Evolutionary conservation across 164 flowering plant genomes (phyloP).

Genomic region (Stephania cephalantha): DNA sequence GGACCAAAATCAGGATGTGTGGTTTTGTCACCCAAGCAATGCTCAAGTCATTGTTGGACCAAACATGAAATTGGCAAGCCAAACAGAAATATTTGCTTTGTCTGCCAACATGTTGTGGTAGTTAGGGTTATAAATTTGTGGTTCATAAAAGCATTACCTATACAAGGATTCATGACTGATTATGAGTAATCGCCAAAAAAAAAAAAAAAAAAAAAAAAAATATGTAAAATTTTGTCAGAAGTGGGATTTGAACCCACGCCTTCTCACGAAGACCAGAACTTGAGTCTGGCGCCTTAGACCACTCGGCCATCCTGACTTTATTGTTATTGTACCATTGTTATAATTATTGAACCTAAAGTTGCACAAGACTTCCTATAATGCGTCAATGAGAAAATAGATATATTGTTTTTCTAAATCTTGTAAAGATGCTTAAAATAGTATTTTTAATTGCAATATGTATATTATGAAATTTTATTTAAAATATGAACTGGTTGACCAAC

Average conservation of each 20-base stretch:
- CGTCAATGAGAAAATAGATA: too few relatives aligned
- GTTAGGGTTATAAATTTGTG: not conserved
- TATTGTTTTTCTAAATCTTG: too few relatives aligned
- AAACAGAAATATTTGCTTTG: not conserved
- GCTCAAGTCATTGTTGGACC: not conserved
- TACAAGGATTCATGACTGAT: not conserved
- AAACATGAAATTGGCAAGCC: not conserved
- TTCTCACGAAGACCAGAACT: slow-evolving; percentile 78
- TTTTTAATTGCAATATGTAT: too few relatives aligned
- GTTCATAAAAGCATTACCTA: not conserved
- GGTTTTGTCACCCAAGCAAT: not conserved
- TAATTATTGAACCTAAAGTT: too few relatives aligned
- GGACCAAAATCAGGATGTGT: not conserved
- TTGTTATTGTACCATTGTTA: too few relatives aligned
- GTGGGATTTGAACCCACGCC: slow-evolving; percentile 78
- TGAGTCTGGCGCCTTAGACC: slow-evolving; percentile 98
- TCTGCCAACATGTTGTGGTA: not conserved
- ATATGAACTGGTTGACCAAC: too few relatives aligned
- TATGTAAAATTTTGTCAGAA: slow-evolving; percentile 27
- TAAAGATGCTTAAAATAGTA: too few relatives aligned
- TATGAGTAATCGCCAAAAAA: not conserved
- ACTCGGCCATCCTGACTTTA: slow-evolving; percentile 79
- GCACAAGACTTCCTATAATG: too few relatives aligned
- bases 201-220: too few relatives aligned
- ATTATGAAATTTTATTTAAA: too few relatives aligned